Base-by-base conservation (phyloP, 1,284 basidiomycete species). In the Pseudozyma hubeiensis region DNA sequence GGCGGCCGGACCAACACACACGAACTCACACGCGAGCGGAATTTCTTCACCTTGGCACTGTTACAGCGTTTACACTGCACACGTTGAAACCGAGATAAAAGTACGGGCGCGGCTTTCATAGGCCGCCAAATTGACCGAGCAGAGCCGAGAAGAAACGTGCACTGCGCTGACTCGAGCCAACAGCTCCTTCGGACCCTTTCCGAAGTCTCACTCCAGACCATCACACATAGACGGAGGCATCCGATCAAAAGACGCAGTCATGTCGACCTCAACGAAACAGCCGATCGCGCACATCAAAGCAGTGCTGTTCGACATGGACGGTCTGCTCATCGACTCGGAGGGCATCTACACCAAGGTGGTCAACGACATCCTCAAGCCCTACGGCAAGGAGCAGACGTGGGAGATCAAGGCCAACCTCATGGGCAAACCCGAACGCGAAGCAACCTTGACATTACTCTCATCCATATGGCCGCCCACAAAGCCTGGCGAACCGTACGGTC, bases 351-450 rank as follows among this genome's bases (percentile, higher is more conserved):
- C 83, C 31, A 68, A 63, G 5, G 81, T 84, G 29, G 83, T 84
- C 57, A 85, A 85, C 54, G 78, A 84, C 39, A 68, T 84, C 7
- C 66, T 85, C 29, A 57, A 44, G 24, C 84, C 83, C 1, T 82
- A 83, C 46, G 82, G 82, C 40, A 84, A 83, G 51, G 73, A 84
- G 63, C 80, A 84, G 68, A 81, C 79, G 2, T 85, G 83, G 83
- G 81, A 78, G 44, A 83, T 85, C 80, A 85, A 85, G 64, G 69
- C 78, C 30, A 70, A 71, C 46, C 69, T 85, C 2, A 85, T 85
- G 84, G 84, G 84, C 35, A 80, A 79, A 52, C 84, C 83, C 2
- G 82, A 84, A 49, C 63, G 81, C 7, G 79, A 80, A 47, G 82
- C 84, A 4, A 82, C 79, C 0, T 11, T 55, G 58, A 82, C 77